Base-by-base conservation (phyloP, 768 basidiomycete genomes). In the Lyophyllum atratum region DNA sequence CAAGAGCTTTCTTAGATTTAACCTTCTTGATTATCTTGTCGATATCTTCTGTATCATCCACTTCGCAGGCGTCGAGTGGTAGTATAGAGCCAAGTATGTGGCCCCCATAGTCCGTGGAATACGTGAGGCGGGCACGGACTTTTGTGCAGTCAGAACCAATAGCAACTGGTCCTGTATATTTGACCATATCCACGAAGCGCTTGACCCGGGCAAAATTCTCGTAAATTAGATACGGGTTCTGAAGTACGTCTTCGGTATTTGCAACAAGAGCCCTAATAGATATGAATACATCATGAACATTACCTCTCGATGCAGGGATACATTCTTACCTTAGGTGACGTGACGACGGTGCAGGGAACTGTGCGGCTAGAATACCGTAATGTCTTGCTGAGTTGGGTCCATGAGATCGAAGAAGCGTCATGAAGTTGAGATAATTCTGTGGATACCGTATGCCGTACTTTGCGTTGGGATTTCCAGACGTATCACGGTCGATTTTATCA, bases 121-220 rank as follows among this genome's bases (percentile, higher is more conserved):
- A 68, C 2, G 65, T 56, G 0, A 72, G 57, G 1, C 65, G 45
- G 37, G 62, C 48, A 2, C 62, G 56, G 6, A 70, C 70, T 51
- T 73, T 70, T 4, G 70, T 70, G 45, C 66, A 68, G 39, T 73
- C 70, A 1, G 64, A 63, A 2, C 58, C 65, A 24, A 67, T 53
- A 1, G 62, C 52, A 28, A 73, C 56, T 8, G 70, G 70, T 2
- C 69, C 68, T 14, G 25, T 40, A 39, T 68, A 70, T 0, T 48
- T 26, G 7, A 65, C 31, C 0, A 49, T 50, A 24, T 66, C 63
- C 1, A 63, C 54, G 17, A 68, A 60, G 5, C 19, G 14, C 19
- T 40, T 52, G 33, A 52, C 33, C 21, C 17, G 11, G 12, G 37
- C 50, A n/a, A 52, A 21, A 25, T 52, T 52, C 25, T 52, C 33